Conservation (phyloP, 768 basidiomycete species). For the Lentinus brumalis region DNA sequence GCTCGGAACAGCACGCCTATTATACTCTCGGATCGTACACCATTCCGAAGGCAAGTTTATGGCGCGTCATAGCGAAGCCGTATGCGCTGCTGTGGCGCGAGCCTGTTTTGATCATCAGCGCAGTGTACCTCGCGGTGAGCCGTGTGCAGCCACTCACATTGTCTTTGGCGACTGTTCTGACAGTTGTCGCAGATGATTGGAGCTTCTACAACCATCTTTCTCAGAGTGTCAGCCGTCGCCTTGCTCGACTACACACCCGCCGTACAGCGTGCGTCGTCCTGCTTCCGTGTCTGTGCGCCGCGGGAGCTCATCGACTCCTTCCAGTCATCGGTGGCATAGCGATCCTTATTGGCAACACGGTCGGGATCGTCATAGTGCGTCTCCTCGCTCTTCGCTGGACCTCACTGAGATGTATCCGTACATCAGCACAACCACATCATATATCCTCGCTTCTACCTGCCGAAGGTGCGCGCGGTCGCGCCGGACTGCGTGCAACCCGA, state of each 20-base stretch:
- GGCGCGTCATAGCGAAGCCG: conserved; percentile 46
- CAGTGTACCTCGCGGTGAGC: conserved; percentile 61
- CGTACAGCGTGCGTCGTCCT: conserved; percentile 34
- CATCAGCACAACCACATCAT: conserved; percentile 46
- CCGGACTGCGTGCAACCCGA: conserved; percentile 64
- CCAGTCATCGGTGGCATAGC: conserved; percentile 48
- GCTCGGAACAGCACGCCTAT: too few species aligned
- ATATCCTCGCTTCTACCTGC: conserved; percentile 46
- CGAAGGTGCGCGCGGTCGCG: conserved; percentile 31
- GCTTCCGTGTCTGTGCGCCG: too few species aligned
- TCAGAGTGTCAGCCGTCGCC: conserved; percentile 60
- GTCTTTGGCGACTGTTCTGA: not conserved
- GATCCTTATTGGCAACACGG: conserved; percentile 48
- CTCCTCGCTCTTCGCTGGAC: not conserved
- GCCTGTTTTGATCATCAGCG: conserved; percentile 65
- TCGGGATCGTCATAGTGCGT: conserved; percentile 47
- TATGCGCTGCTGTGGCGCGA: conserved; percentile 66
- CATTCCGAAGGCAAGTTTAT: too few species aligned
- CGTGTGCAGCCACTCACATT: not conserved
- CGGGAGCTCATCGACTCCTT: not conserved
- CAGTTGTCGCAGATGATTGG: conserved; percentile 51
- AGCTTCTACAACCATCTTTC: conserved; percentile 59
- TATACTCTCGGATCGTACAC: too few species aligned
- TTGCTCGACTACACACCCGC: conserved; percentile 54
- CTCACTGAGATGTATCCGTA: not conserved